phyloP scores from a whole-genome alignment of 2,329 filamentous ascomycete species.

The Aspergillus spinulosporus region DNA sequence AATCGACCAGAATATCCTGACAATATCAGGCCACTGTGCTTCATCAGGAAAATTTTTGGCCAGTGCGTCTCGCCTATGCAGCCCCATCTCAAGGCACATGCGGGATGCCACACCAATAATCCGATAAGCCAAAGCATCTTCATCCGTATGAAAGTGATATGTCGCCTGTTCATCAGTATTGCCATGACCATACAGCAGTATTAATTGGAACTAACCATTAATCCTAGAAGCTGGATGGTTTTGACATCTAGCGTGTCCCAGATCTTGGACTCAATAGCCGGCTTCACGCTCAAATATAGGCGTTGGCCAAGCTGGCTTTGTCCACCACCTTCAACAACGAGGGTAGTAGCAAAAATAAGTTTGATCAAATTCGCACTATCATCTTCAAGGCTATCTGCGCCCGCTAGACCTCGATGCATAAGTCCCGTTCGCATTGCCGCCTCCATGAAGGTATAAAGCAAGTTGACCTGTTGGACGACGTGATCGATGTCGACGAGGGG shows the following conservation, averaged over 20 bases:
- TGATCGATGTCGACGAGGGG: conserved; percentile 75
- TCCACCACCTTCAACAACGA: conserved; percentile 76
- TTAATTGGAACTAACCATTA: conserved; percentile 40
- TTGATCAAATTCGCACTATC: conserved; percentile 73
- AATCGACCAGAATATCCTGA: conserved; percentile 80
- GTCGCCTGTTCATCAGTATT: conserved; percentile 53
- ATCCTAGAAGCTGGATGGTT: conserved; percentile 58
- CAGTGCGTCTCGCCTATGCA: conserved; percentile 77
- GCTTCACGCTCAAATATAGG: conserved; percentile 75
- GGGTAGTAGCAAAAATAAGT: conserved; percentile 74
- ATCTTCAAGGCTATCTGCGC: conserved; percentile 61
- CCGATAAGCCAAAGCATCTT: conserved; percentile 83
- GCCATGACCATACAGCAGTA: neutral
- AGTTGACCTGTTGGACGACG: conserved; percentile 68
- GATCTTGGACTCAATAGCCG: conserved; percentile 65
- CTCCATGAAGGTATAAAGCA: conserved; percentile 72
- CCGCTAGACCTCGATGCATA: conserved; percentile 54
- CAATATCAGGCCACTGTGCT: conserved; percentile 65
- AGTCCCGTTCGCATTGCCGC: conserved; percentile 61
- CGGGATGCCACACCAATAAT: conserved; percentile 80
- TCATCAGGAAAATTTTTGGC: conserved; percentile 66
- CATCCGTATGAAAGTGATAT: conserved; percentile 82
- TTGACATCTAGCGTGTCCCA: conserved; percentile 59
- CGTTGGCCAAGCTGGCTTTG: conserved; percentile 71
- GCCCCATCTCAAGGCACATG: conserved; percentile 75